phyloP scores from a whole-genome alignment of 805 yeast genomes.

The Ogataea kodamae region DNA sequence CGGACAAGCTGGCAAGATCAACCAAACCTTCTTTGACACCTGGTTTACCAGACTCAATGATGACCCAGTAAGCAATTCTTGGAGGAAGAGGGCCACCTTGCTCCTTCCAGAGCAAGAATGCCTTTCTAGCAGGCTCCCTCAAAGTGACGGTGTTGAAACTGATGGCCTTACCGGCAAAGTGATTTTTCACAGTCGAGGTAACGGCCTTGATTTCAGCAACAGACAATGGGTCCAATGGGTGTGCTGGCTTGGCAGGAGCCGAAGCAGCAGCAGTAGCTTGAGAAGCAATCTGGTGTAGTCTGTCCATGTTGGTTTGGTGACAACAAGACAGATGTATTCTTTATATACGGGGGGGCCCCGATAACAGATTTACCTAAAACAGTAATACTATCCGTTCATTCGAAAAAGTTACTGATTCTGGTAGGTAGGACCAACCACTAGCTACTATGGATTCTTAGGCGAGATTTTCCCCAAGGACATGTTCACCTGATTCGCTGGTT shows the following conservation, averaged over 20 bases:
- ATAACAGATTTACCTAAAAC: constrained; percentile 13
- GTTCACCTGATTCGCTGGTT: no score
- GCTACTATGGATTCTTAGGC: no score
- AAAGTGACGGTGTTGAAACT: constrained; percentile 67
- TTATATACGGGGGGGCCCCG: constrained; percentile 6
- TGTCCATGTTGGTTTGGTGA: constrained; percentile 52
- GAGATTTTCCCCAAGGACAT: no score
- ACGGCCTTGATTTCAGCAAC: constrained; percentile 59
- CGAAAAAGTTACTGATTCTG: constrained; percentile 11
- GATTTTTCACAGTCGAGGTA: constrained; percentile 47
- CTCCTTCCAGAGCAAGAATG: constrained; percentile 64
- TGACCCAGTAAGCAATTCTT: constrained; percentile 63
- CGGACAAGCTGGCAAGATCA: constrained; percentile 46
- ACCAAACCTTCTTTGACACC: constrained; percentile 74
- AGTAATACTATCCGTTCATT: constrained; percentile 14
- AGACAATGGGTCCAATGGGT: constrained; percentile 71
- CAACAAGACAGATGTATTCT: no score
- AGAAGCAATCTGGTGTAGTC: constrained; percentile 59
- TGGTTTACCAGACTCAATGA: constrained; percentile 51
- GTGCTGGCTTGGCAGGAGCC: constrained; percentile 54
- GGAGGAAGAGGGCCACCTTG: constrained; percentile 59
- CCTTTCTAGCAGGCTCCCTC: constrained; percentile 65
- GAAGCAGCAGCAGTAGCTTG: constrained; percentile 55
- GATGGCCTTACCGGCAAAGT: constrained; percentile 43
- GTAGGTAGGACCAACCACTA: constrained; percentile 9